A percentile compares a stretch with the other conserved stretches of the same genome.
phyloP scores from a whole-genome alignment of 2,329 filamentous ascomycete species.

The Fusarium denticulatum region DNA sequence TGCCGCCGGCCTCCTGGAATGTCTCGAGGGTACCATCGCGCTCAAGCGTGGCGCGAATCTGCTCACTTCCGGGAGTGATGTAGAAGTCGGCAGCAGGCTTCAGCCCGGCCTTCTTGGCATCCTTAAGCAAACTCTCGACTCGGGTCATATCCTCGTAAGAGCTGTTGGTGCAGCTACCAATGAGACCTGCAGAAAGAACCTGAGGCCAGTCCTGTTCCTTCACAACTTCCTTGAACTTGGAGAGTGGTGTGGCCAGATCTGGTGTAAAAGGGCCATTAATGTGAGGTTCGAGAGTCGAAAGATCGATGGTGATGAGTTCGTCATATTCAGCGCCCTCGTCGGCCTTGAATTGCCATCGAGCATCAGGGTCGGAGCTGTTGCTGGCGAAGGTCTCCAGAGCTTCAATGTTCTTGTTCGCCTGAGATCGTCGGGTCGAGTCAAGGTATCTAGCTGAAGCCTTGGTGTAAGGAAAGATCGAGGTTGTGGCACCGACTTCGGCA shows the following conservation, averaged over 20 bases:
- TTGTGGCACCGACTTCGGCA: constrained; percentile 92
- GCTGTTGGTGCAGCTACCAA: constrained; percentile 97
- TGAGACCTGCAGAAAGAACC: constrained; percentile 95
- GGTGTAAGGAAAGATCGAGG: constrained; percentile 93
- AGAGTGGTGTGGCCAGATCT: constrained; percentile 96
- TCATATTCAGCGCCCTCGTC: constrained; percentile 92
- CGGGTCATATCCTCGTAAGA: constrained; percentile 91
- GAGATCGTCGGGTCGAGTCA: constrained; percentile 73
- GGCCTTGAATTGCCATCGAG: constrained; percentile 74
- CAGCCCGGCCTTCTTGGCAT: constrained; percentile 90
- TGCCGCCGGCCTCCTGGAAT: constrained; percentile 94
- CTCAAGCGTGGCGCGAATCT: constrained; percentile 92
- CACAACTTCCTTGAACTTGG: constrained; percentile 94
- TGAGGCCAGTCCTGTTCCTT: constrained; percentile 96
- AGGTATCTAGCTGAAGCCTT: constrained; percentile 86
- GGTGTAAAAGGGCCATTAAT: constrained; percentile 99
- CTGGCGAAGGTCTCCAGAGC: constrained; percentile 66
- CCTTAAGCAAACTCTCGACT: constrained; percentile 80
- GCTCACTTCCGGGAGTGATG: constrained; percentile 95
- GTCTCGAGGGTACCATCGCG: constrained; percentile 92
- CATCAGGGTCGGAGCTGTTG: constrained; percentile 55
- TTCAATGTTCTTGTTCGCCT: constrained; percentile 74
- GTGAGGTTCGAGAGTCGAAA: constrained; percentile 93
- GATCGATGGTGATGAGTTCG: constrained; percentile 94
- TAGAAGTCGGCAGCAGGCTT: constrained; percentile 95